These are phyloP conservation scores for Henckelia pumila DNA, from an alignment of 257 asterid species.

Conservation along the genomic window DNA sequence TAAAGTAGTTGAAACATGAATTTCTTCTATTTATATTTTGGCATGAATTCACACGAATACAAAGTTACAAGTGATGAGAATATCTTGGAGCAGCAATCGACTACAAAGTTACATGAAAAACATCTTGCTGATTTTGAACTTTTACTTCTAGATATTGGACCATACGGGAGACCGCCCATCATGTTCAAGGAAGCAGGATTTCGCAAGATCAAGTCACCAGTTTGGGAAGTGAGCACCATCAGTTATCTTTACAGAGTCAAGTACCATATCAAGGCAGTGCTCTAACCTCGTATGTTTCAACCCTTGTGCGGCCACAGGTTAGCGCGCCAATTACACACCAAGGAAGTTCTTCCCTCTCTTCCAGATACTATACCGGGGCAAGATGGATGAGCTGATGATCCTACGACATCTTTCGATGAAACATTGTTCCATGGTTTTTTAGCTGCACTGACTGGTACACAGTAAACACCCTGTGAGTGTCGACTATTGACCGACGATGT, in stretches of 20 bases:
- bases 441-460: neutral
- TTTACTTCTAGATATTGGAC: constrained; percentile 3
- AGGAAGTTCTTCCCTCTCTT: constrained; percentile 11
- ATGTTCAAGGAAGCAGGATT: neutral
- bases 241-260: constrained; percentile 22
- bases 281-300: constrained; percentile 26
- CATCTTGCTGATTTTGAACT: neutral
- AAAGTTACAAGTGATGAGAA: neutral
- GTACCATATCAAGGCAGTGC: constrained; percentile 25
- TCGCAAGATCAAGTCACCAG: constrained; percentile 25
- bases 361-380: constrained; percentile 1
- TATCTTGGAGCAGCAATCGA: constrained; percentile 7
- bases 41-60: no score
- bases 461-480: neutral
- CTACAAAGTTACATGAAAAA: neutral
- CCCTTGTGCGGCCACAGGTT: constrained; percentile 30
- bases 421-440: neutral
- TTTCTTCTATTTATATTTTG: neutral
- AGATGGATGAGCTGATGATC: constrained; percentile 12
- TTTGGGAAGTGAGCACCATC: constrained; percentile 31
- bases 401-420: neutral
- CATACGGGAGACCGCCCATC: neutral
- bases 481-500: no score
- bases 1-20: neutral
- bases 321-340: constrained; percentile 21